These are phyloP conservation scores for Russula foetens DNA, from an alignment of 768 basidiomycete genomes.

Conservation along the genomic window DNA sequence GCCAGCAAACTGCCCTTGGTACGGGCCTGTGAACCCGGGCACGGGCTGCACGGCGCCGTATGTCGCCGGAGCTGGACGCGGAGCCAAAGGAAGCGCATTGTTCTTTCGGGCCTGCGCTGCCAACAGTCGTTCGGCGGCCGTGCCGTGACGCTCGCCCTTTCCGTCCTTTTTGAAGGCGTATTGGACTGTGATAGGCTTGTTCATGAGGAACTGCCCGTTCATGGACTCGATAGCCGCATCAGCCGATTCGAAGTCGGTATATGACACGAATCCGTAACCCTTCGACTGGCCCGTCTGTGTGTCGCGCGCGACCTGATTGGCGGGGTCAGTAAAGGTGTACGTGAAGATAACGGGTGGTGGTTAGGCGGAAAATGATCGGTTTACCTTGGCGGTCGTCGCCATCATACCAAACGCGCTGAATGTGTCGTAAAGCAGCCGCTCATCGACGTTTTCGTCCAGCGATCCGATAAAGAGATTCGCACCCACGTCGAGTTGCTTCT, in stretches of 20 bases:
- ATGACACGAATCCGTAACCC: slow-evolving; percentile 96
- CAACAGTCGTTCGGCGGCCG: slow-evolving; percentile 90
- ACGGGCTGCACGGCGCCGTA: slow-evolving; percentile 60
- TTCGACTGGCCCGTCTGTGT: slow-evolving; percentile 78
- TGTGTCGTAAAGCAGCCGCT: slow-evolving; percentile 86
- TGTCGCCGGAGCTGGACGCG: slow-evolving; percentile 67
- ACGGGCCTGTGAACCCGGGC: slow-evolving; percentile 66
- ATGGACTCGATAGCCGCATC: slow-evolving; percentile 95
- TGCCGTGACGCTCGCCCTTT: slow-evolving; percentile 96
- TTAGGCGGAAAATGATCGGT: slow-evolving; percentile 19
- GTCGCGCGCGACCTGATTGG: slow-evolving; percentile 79
- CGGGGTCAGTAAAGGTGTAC: not conserved
- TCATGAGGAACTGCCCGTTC: slow-evolving; percentile 97
- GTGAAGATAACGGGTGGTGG: not conserved
- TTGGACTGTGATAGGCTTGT: slow-evolving; percentile 94
- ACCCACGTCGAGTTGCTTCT: slow-evolving; percentile 96
- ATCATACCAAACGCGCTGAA: slow-evolving; percentile 93
- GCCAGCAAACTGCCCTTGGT: slow-evolving; percentile 92
- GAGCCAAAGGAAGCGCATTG: slow-evolving; percentile 74
- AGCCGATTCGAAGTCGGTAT: slow-evolving; percentile 95
- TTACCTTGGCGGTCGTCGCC: slow-evolving; percentile 83
- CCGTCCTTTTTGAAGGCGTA: slow-evolving; percentile 99
- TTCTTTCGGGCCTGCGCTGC: slow-evolving; percentile 95
- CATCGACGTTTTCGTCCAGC: slow-evolving; percentile 92
- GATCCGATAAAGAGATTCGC: slow-evolving; percentile 97